Percentiles rank a stretch among this genome's conserved stretches.
These are phyloP conservation scores for Brassica nigra DNA, from an alignment of 345 rosid species.

Conservation along the genomic window DNA sequence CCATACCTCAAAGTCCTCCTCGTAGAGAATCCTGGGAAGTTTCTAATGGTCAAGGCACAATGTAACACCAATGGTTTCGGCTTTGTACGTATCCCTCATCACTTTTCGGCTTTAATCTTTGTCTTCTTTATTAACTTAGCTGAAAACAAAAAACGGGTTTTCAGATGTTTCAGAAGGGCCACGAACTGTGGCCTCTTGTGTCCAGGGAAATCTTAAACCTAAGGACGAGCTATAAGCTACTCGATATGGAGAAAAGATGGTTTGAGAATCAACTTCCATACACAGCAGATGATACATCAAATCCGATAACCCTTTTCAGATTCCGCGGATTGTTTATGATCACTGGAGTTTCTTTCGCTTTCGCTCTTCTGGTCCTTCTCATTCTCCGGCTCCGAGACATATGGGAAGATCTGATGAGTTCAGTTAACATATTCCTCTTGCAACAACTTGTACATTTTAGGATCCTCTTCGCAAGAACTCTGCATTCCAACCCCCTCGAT, in stretches of 20 bases:
- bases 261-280: neutral
- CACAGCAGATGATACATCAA: constrained; percentile 18
- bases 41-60: constrained; percentile 39
- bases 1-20: constrained; percentile 49
- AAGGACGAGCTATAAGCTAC: constrained; percentile 5
- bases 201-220: constrained; percentile 12
- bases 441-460: neutral
- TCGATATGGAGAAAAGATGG: constrained; percentile 25
- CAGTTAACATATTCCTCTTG: neutral
- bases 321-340: constrained; percentile 40
- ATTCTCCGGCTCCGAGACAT: constrained; percentile 9
- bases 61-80: constrained; percentile 40
- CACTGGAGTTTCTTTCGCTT: constrained; percentile 8
- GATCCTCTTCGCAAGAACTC: constrained; percentile 10
- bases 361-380: constrained; percentile 1
- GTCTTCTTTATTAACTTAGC: neutral
- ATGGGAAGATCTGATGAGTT: constrained; percentile 6
- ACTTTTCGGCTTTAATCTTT: neutral
- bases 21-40: constrained; percentile 36
- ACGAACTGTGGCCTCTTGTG: neutral
- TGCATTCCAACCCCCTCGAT: neutral
- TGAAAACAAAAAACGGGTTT: neutral
- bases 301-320: constrained; percentile 19
- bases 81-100: constrained; percentile 43
- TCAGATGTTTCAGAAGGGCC: constrained; percentile 32